These are phyloP conservation scores for Glutinoglossum americanum DNA, from an alignment of 495 filamentous ascomycete genomes.

Conservation along the genomic window DNA sequence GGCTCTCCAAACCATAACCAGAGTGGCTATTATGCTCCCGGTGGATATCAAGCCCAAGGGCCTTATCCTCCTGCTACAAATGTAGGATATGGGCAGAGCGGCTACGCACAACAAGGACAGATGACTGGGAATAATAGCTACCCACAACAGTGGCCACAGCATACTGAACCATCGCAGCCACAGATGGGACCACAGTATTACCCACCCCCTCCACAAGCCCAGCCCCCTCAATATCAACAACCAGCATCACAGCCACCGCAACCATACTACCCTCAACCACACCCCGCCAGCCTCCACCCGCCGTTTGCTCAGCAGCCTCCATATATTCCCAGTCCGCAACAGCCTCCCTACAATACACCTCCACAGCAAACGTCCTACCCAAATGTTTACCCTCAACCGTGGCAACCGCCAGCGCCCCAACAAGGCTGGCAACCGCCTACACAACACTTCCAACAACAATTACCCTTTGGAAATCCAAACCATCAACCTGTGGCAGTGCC, in stretches of 20 bases:
- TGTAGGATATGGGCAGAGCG: neutral
- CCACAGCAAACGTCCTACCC: neutral
- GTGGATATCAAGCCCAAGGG: neutral
- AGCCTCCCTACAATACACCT: neutral
- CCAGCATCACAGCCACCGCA: neutral
- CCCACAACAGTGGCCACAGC: neutral
- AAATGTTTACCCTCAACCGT: neutral
- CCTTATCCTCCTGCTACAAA: neutral
- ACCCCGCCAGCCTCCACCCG: neutral
- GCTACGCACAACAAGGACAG: neutral
- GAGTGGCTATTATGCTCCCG: neutral
- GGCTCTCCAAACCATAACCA: neutral
- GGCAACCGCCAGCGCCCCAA: neutral
- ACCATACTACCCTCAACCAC: neutral
- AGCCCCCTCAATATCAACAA: neutral
- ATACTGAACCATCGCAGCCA: neutral
- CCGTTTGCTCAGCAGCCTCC: neutral
- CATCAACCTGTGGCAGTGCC: neutral
- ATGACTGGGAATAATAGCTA: neutral
- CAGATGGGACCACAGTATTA: neutral
- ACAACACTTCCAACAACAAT: neutral
- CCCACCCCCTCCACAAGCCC: neutral
- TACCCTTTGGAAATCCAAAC: neutral
- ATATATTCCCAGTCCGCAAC: neutral
- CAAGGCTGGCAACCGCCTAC: neutral